Evolutionary conservation across 352 stramenopile genomes (phyloP), one percentile per base, ranked within the genome.

Genomic region (Globisporangium irregulare): DNA sequence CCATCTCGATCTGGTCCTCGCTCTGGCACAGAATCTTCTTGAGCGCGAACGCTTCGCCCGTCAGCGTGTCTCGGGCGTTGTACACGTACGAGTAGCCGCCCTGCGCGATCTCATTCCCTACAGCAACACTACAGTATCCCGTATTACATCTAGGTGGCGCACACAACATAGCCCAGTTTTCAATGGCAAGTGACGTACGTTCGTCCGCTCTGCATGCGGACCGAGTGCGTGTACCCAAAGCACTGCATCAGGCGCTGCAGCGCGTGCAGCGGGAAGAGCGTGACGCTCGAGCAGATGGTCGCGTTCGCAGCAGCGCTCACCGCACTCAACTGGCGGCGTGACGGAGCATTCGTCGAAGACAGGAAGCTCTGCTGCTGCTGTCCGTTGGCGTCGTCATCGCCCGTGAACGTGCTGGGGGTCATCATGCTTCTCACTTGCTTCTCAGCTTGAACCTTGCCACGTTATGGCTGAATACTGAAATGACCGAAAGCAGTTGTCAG

Each of bases 11-110:
- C 73, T 97, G 91, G 71, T 96, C 90, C 29, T 89, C 71, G 36
- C 82, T 87, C 71, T 96, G 90, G 71, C 87, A 95, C 61, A 95
- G 38, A 22, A 97, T 86, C 74, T 96, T 97, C 77, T 97, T 97
- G 53, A 97, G 86, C 59, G 91, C 91, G 59, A 94, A 96, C 50
- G 74, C 62, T 53, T 95, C 84, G 24, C 90, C 84, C 15, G 87
- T 95, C 38, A 77, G 62, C 10, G 83, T 75, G 62, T 97, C 87
- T 48, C 78, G 78, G 6, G 87, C 86, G 41, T 77, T 78, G 71
- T 93, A 96, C 43, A 97, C 91, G 62, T 90, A 94, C 46, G 88
- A 94, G 72, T 92, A 97, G 1, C 87, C 91, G 54, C 91, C 90
- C 73, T 97, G 89, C 4, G 91, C 87, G 55, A 97, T 80, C 70